Percentiles rank a stretch among this genome's conserved stretches.
These are phyloP conservation scores for Saraca asoca DNA, from an alignment of 331 rosid species.

Conservation along the genomic window DNA sequence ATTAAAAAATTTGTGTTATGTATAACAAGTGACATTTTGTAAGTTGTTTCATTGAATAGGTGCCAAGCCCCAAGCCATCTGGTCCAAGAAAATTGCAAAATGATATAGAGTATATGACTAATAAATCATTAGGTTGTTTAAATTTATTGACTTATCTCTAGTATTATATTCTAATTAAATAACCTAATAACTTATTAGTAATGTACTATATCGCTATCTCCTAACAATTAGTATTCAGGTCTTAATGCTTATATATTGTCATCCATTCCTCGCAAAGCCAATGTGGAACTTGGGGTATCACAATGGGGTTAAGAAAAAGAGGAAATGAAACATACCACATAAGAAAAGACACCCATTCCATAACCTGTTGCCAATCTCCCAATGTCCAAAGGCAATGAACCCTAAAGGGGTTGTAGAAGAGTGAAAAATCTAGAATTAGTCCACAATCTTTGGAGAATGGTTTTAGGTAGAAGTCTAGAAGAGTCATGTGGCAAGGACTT, in stretches of 20 bases:
- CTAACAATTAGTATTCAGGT: too few species aligned
- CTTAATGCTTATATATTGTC: too few species aligned
- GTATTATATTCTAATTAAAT: too few species aligned
- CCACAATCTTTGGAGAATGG: conserved; percentile 11
- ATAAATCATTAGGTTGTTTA: too few species aligned
- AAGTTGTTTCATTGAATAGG: conserved; percentile 22
- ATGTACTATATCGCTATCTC: too few species aligned
- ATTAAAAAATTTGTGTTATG: conserved; percentile 13
- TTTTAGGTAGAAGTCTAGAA: conserved; percentile 17
- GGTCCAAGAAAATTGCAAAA: not conserved
- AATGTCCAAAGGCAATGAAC: conserved; percentile 62
- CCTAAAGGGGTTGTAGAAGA: conserved; percentile 46
- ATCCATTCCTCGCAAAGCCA: too few species aligned
- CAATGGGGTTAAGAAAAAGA: not conserved
- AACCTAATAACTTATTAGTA: too few species aligned
- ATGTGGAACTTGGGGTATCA: too few species aligned
- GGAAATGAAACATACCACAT: conserved; percentile 56
- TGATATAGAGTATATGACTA: too few species aligned
- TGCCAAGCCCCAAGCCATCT: too few species aligned
- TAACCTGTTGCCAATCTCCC: conserved; percentile 93
- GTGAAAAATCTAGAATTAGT: conserved; percentile 12
- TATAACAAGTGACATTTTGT: conserved; percentile 16
- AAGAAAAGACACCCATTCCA: conserved; percentile 95
- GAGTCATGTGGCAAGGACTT: conserved; percentile 4
- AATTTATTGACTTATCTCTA: too few species aligned